Evolutionary conservation across 2,329 filamentous ascomycete genomes (phyloP).

Genomic region (Fusarium sp.): DNA sequence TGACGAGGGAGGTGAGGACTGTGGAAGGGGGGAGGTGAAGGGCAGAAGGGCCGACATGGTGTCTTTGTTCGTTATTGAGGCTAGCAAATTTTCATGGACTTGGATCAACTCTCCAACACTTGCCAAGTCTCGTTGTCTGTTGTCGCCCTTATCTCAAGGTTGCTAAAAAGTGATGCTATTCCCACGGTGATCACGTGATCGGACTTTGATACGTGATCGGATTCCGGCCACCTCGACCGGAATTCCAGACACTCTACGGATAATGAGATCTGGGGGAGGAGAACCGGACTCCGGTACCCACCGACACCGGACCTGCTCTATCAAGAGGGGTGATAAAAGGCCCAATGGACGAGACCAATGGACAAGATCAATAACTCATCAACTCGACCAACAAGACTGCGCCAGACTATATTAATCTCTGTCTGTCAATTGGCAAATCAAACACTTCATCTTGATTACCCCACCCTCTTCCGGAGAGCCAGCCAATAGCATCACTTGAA

Average conservation of each 20-base stretch:
- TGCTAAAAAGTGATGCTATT: neutral
- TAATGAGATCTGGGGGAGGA: conserved; percentile 25
- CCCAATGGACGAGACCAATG: conserved; percentile 2
- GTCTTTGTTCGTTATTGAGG: neutral
- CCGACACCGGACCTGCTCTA: conserved; percentile 33
- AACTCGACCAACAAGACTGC: conserved; percentile 4
- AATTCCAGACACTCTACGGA: conserved; percentile 32
- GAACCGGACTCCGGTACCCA: conserved; percentile 29
- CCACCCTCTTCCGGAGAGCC: neutral
- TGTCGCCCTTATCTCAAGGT: neutral
- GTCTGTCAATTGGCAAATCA: conserved; percentile 20
- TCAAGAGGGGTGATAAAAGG: conserved; percentile 36
- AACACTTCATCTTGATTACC: neutral
- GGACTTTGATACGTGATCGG: conserved; percentile 19
- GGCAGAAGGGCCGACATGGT: neutral
- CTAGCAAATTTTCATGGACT: neutral
- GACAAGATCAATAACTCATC: conserved; percentile 12
- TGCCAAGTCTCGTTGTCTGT: neutral
- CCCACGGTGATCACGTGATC: conserved; percentile 24
- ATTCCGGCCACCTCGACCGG: conserved; percentile 28
- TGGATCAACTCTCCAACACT: neutral
- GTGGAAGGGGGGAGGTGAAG: neutral
- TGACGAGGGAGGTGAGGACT: neutral
- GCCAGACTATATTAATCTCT: neutral
- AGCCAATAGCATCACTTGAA: conserved; percentile 16